Percentiles rank a stretch among this genome's conserved stretches.
Conservation (phyloP, 2,329 filamentous ascomycete genomes). For the Hortaea werneckii region DNA sequence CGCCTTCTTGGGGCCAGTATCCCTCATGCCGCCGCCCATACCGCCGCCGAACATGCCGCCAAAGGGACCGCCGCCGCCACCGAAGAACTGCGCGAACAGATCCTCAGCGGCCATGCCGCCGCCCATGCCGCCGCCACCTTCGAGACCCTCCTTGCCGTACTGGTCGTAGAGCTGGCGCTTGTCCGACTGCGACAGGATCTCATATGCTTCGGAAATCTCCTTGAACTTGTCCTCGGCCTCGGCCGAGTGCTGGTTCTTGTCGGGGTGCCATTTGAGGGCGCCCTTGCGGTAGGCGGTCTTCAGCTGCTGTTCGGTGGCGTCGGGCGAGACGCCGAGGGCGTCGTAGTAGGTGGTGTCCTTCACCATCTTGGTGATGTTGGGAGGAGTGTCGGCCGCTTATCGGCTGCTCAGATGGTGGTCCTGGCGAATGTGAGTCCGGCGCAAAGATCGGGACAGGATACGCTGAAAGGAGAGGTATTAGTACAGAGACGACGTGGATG, state of each 20-base stretch:
- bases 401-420: no score
- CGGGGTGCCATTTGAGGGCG: conserved; percentile 77
- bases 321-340: conserved; percentile 64
- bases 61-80: conserved; percentile 58
- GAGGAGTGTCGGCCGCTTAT: neutral
- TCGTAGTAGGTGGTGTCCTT: conserved; percentile 76
- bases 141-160: conserved; percentile 93
- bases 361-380: conserved; percentile 44
- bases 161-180: conserved; percentile 92
- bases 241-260: conserved; percentile 94
- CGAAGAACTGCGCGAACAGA: conserved; percentile 94
- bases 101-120: conserved; percentile 90
- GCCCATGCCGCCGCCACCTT: conserved; percentile 63
- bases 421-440: no score
- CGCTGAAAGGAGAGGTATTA: no score
- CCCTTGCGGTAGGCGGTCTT: conserved; percentile 84
- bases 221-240: conserved; percentile 97
- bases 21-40: conserved; percentile 58
- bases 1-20: conserved; percentile 77
- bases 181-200: conserved; percentile 82
- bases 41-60: conserved; percentile 62
- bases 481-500: no score
- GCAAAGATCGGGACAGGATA: no score
- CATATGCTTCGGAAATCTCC: conserved; percentile 90
- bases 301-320: conserved; percentile 72